Base-by-base conservation (phyloP, 352 stramenopile species). In the Poterioochromonas sp. region DNA sequence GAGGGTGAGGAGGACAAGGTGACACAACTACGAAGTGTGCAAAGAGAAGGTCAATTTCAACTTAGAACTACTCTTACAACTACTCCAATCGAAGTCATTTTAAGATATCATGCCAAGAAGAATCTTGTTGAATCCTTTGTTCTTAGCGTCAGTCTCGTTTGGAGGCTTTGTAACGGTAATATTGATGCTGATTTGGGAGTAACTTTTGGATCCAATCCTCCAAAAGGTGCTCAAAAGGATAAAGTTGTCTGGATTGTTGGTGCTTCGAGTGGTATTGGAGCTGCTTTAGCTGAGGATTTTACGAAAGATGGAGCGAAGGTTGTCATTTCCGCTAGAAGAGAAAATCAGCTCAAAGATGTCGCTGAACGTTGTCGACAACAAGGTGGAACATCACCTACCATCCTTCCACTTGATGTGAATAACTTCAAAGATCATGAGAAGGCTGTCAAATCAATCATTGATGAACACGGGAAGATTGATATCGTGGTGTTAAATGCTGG, bases 401-500 rank as follows among this genome's bases (percentile, higher is more conserved):
- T 85, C 0, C 53, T 77, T 0, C 77, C 84, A 0, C 88, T 88
- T 8, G 84, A 91, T n/a, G 58, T 85, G 43, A 87, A 82, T 70
- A 82, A 92, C 20, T 63, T 90, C 5, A n/a, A 51, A 8, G 20
- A 5, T 39, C 40, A 58, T 5, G 20, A 35, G 2, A 40, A 11
- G 1, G 40, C 43, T 1, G 35, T 37, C n/a, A 39, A 74, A 11
- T 54, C 37, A 12, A 35, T 74, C 39, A 35, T 58, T 11, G 40
- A 35, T 12, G 60, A 90, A 62, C 80, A 89, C 35, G 70, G 91
- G 22, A 79, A 89, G 34, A 80, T 94, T 62, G 88, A 94, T 60
- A 88, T 94, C 41, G 83, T 94, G 2, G 81, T 94, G 54, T 93
- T 94, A 81, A 92, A 92, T 69, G 89, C 86, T 0, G 86, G 87